Base-by-base conservation (phyloP, 352 stramenopile species). In the Phytophthora agathidicida region DNA sequence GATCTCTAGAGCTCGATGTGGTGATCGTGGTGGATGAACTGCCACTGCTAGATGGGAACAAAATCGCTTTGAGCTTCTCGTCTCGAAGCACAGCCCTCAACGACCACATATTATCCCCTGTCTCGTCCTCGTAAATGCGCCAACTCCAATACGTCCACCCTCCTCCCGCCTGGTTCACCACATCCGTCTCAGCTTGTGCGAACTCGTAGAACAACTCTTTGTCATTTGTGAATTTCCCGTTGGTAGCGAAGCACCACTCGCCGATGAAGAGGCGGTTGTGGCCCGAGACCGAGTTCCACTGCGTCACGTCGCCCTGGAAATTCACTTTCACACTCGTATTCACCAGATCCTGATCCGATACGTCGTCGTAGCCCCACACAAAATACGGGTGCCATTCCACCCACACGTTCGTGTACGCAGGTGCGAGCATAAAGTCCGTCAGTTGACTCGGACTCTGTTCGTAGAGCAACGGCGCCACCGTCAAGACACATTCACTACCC, bases 341-440 rank as follows among this genome's bases (percentile, higher is more conserved):
- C 30, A 91, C 52, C 7, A 94, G 31, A 16, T 87, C 67, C 4
- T 59, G 51, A 20, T 89, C 79, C 16, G 63, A 78, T 16, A 72
- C 59, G 7, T 78, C 32, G 45, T 92, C 76, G 64, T 87, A 91
- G 51, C 85, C 85, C 85, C 83, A 94, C 1, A 93, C 68, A 47
- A 93, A 92, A 66, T 93, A 94, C 33, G 65, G 79, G 42, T 94
- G 85, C 81, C 83, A 94, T 27, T 94, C 85, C 22, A 91, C 74
- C 85, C 83, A 93, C 8, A 93, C 79, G 46, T 93, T 94, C 23
- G 47, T 79, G 52, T 83, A 81, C 23, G 41, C 50, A 0, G 75
- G 70, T 1, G 70, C 73, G 41, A 65, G 22, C 68, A 92, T 75
- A 23, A 94, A 73, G 19, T 75, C 75, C 4, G 64, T 76, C 46